A percentile compares a stretch with the other conserved stretches of the same genome.
Conservation (phyloP, 208 protist species). For the Acanthamoeba culbertsoni region DNA sequence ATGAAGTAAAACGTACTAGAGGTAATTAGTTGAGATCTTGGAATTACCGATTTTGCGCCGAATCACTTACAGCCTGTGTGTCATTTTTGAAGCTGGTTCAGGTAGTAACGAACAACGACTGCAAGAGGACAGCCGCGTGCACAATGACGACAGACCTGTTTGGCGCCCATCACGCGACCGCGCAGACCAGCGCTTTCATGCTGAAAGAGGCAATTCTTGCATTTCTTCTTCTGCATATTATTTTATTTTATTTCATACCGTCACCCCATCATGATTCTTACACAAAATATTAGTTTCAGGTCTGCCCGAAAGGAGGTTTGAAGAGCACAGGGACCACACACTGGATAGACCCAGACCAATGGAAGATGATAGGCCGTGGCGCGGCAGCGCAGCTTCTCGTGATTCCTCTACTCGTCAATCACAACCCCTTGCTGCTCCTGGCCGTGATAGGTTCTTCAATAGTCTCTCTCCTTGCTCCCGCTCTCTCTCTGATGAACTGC, state of each 20-base stretch:
- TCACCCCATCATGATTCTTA: not conserved
- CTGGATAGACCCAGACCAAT: not conserved
- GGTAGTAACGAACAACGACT: not conserved
- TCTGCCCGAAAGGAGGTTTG: not conserved
- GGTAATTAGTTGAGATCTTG: not conserved
- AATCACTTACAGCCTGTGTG: no score
- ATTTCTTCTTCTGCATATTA: not conserved
- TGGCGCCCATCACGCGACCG: slow-evolving; percentile 2
- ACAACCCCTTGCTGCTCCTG: not conserved
- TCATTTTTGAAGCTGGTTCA: not conserved
- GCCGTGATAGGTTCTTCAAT: not conserved
- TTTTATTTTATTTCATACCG: not conserved
- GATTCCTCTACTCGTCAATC: not conserved
- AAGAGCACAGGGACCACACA: not conserved
- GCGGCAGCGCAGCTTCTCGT: not conserved
- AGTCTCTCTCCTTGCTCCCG: no score
- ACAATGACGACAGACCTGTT: not conserved
- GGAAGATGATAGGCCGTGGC: not conserved
- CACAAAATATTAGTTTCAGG: not conserved
- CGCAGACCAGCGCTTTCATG: not conserved
- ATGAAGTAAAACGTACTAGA: not conserved
- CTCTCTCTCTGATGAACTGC: no score
- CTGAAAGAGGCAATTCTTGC: not conserved
- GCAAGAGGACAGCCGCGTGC: not conserved
- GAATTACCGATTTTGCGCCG: no score